Conservation (phyloP, 139 green algal genomes). For the Chlorella ohadii region DNA sequence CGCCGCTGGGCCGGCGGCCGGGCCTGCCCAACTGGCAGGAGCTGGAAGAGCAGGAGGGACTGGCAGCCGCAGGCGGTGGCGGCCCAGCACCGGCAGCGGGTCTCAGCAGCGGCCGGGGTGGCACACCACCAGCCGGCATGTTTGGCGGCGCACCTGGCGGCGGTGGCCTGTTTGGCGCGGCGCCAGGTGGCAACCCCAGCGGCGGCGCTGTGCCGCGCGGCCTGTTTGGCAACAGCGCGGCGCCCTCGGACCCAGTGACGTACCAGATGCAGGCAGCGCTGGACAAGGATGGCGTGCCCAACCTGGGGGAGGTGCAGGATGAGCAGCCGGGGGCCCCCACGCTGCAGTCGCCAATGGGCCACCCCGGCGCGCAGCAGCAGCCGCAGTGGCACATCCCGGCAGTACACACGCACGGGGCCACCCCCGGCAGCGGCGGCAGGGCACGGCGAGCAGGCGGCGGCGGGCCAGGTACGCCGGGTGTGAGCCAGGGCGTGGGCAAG, state of each 20-base stretch:
- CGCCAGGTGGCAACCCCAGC: not conserved
- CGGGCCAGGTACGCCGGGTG: not conserved
- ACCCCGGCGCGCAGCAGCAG: no score
- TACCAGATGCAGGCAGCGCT: slow-evolving; percentile 29
- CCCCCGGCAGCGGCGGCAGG: slow-evolving; percentile 2
- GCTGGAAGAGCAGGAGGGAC: not conserved
- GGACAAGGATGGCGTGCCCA: slow-evolving; percentile 37
- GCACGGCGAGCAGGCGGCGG: not conserved
- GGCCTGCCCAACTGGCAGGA: slow-evolving; percentile 7
- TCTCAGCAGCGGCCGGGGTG: not conserved
- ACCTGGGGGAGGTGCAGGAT: slow-evolving; percentile 41
- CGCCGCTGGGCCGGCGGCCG: not conserved
- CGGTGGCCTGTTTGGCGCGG: not conserved
- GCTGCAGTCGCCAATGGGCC: not conserved
- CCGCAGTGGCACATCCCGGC: slow-evolving; percentile 30
- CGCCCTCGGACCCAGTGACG: slow-evolving; percentile 34
- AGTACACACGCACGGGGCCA: slow-evolving; percentile 7
- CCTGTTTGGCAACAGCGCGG: slow-evolving; percentile 1
- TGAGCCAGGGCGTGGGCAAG: slow-evolving; percentile 1
- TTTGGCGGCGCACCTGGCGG: slow-evolving; percentile 2
- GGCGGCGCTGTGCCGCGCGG: not conserved
- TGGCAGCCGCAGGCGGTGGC: not conserved
- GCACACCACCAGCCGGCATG: not conserved
- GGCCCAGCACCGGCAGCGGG: not conserved
- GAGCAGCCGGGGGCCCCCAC: not conserved